A percentile compares a stretch with the other conserved stretches of the same genome.
Evolutionary conservation across 495 filamentous ascomycete genomes (phyloP).

Genomic region (Poronia punctata): DNA sequence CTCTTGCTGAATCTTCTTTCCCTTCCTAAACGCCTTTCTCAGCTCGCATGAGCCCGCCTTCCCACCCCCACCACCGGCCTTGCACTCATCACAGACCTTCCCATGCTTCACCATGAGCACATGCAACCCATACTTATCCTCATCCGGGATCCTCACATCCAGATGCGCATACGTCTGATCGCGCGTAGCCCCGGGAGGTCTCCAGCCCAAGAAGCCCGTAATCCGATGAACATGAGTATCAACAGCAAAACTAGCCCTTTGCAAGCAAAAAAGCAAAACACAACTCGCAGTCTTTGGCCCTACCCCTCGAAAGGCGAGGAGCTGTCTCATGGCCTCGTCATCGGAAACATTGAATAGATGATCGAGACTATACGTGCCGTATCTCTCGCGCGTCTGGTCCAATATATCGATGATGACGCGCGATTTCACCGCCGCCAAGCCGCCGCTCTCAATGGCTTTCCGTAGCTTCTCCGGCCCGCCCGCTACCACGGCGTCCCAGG

Average conservation of each 20-base stretch:
- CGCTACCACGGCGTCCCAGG: constrained; percentile 64
- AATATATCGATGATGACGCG: constrained; percentile 68
- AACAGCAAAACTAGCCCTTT: constrained; percentile 69
- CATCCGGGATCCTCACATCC: constrained; percentile 68
- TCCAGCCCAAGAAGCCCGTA: constrained; percentile 72
- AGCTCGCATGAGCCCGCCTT: constrained; percentile 19
- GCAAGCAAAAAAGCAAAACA: constrained; percentile 68
- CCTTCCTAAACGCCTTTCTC: constrained; percentile 15
- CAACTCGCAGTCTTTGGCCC: constrained; percentile 86
- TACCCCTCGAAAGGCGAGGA: constrained; percentile 71
- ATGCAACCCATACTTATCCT: constrained; percentile 77
- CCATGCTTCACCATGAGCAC: constrained; percentile 77
- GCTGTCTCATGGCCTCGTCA: constrained; percentile 62
- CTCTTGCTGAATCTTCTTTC: constrained; percentile 1
- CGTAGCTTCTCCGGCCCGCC: constrained; percentile 57
- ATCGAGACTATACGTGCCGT: constrained; percentile 58
- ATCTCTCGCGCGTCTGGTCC: constrained; percentile 59
- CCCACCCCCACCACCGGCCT: constrained; percentile 41
- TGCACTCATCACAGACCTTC: constrained; percentile 65
- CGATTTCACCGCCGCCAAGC: constrained; percentile 65
- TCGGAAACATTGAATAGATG: constrained; percentile 59
- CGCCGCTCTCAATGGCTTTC: constrained; percentile 66
- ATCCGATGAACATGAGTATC: constrained; percentile 78
- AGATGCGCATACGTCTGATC: constrained; percentile 71
- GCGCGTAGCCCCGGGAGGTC: constrained; percentile 51